These are phyloP conservation scores for Puccinia brachypodii DNA, from an alignment of 1,284 basidiomycete genomes.

Conservation along the genomic window DNA sequence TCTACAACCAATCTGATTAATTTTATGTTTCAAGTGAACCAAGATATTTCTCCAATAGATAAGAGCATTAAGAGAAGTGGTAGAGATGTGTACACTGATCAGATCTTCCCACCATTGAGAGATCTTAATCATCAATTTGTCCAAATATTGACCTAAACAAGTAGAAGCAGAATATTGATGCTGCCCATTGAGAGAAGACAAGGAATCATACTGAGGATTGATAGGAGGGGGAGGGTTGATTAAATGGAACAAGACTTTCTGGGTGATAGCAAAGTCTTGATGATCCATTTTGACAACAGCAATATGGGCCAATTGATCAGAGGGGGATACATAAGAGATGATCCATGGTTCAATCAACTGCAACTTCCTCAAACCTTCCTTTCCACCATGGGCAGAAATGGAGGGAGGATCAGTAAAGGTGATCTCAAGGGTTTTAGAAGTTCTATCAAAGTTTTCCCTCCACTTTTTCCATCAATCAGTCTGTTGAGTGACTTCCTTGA, in stretches of 20 bases:
- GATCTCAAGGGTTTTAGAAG: conserved; percentile 26
- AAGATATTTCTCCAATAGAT: conserved; percentile 23
- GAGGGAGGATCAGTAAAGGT: conserved; percentile 3
- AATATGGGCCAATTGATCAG: neutral
- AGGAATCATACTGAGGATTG: neutral
- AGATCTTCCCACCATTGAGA: conserved; percentile 30
- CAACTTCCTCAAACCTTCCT: conserved; percentile 8
- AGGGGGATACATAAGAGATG: neutral
- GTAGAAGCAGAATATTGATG: too few species aligned
- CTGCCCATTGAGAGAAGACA: too few species aligned
- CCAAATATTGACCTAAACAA: conserved; percentile 47
- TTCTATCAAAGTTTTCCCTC: conserved; percentile 27
- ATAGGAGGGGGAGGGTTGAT: neutral
- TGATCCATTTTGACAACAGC: neutral
- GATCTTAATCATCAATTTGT: conserved; percentile 29
- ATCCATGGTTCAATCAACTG: conserved; percentile 37
- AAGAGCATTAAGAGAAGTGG: neutral
- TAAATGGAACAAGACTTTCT: conserved; percentile 25
- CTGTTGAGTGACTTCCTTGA: conserved; percentile 13
- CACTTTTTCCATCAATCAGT: conserved; percentile 36
- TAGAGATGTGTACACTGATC: neutral
- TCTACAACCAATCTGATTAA: neutral
- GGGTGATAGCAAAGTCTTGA: neutral
- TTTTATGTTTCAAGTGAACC: neutral
- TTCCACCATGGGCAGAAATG: neutral